Base-by-base conservation (phyloP, 345 rosid species). In the Diplotaxis tenuifolia region DNA sequence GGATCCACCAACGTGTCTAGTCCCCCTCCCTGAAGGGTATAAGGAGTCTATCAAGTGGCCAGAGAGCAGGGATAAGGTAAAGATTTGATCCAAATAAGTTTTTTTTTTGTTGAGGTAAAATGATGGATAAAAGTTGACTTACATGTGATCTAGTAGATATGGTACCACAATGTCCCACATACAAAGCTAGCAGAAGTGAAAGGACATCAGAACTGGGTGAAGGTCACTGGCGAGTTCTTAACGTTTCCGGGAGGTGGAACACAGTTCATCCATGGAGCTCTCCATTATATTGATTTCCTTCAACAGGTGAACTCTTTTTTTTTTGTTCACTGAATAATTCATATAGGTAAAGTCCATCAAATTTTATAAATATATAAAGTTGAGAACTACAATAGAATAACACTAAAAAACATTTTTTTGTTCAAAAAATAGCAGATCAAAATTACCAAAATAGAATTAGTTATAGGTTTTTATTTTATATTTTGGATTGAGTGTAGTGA, bases 121-220 rank as follows among this genome's bases (percentile, higher is more conserved):
- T 45, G 50, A 45, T 45, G 15, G 20, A 50, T 71, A 65, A 32
- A 77, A 59, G 14, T 42, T 71, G 25, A 32, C 66, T 53, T 58
- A 61, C 9, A 2, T 70, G 69, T 67, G 75, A 42, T 68, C 42
- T 49, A 6, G 63, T 83, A 95, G 97, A 92, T 95, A 85, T 92
- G 99, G 99, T 95, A 92, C 71, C 88, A 82, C 27, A 95, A 95
- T 65, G 99, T 92, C 45, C 96, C 99, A 60, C 90, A 92, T 76
- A 81, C 89, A 42, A 65, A 11, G 81, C 81, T 95, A 52, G 97
- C 92, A 6, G 82, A 86, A 57, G 84, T 95, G 70, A 95, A 95
- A 80, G 98, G 98, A 62, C 99, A 92, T 65, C 99, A 95, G 63
- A 95, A 95, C 64, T 92, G 98, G 99, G 89, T 95, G n/a, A 92